These are phyloP conservation scores for Phylloporus sp. DNA, from an alignment of 768 basidiomycete species.

Conservation along the genomic window DNA sequence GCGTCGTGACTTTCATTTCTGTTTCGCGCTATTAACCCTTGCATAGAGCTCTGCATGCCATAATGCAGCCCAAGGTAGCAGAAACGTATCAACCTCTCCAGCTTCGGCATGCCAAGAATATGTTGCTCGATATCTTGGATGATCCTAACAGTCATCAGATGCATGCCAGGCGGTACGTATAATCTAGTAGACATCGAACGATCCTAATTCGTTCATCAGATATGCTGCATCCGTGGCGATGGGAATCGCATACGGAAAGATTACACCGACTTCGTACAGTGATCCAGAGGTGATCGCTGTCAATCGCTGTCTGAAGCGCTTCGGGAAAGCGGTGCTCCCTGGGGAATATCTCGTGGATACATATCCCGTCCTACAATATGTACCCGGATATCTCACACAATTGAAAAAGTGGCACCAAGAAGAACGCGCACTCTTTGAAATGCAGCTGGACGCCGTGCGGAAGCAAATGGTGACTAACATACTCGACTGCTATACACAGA, in stretches of 20 bases:
- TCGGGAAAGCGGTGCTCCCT: neutral
- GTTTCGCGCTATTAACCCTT: neutral
- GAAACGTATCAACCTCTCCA: slow-evolving; percentile 5
- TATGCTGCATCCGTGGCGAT: slow-evolving; percentile 5
- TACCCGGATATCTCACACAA: slow-evolving; percentile 6
- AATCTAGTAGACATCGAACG: too few relatives aligned
- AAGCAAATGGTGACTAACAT: slow-evolving; percentile 1
- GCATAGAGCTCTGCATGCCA: neutral
- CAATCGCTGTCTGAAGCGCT: neutral
- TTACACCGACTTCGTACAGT: slow-evolving; percentile 4
- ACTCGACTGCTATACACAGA: neutral
- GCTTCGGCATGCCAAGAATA: slow-evolving; percentile 1
- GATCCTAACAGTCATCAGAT: slow-evolving; percentile 6
- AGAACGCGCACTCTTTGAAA: slow-evolving; percentile 7
- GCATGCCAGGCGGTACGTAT: slow-evolving; percentile 2
- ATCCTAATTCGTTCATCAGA: neutral
- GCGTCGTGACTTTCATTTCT: neutral
- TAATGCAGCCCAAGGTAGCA: slow-evolving; percentile 2
- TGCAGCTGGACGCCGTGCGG: slow-evolving; percentile 2
- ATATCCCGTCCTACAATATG: slow-evolving; percentile 3
- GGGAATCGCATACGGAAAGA: slow-evolving; percentile 2
- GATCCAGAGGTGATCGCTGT: slow-evolving; percentile 6
- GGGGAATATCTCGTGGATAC: slow-evolving; percentile 8
- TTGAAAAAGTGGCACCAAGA: slow-evolving; percentile 6
- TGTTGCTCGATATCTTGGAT: slow-evolving; percentile 3